These are phyloP conservation scores for Xylaria cubensis DNA, from an alignment of 495 filamentous ascomycete genomes.

Conservation along the genomic window DNA sequence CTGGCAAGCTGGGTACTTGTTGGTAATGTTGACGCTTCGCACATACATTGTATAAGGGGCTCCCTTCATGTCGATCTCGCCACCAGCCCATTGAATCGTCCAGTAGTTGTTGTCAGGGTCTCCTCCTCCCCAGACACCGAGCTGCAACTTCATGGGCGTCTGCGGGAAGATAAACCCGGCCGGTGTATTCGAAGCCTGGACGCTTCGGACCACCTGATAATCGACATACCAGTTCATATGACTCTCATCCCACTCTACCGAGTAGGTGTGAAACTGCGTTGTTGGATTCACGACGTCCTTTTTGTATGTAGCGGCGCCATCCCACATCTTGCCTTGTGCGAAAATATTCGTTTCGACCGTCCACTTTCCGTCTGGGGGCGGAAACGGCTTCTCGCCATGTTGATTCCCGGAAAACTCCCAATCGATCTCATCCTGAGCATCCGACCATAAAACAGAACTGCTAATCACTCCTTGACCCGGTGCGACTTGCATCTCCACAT, in stretches of 20 bases:
- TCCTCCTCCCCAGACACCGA: slow-evolving; percentile 79
- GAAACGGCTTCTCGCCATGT: slow-evolving; percentile 51
- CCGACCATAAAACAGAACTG: slow-evolving; percentile 84
- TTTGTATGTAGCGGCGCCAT: slow-evolving; percentile 71
- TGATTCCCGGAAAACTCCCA: slow-evolving; percentile 80
- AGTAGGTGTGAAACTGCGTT: slow-evolving; percentile 87
- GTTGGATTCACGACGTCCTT: slow-evolving; percentile 70
- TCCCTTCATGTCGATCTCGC: slow-evolving; percentile 65
- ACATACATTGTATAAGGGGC: slow-evolving; percentile 74
- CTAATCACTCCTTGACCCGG: slow-evolving; percentile 78
- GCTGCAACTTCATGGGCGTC: slow-evolving; percentile 75
- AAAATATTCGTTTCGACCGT: slow-evolving; percentile 89
- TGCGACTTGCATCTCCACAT: slow-evolving; percentile 71
- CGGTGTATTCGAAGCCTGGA: slow-evolving; percentile 51
- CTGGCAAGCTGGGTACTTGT: slow-evolving; percentile 55
- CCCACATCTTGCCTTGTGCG: slow-evolving; percentile 75
- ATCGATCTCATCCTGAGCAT: slow-evolving; percentile 93
- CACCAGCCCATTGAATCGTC: slow-evolving; percentile 72
- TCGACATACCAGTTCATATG: slow-evolving; percentile 86
- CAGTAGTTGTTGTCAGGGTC: slow-evolving; percentile 60
- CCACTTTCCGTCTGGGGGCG: slow-evolving; percentile 40
- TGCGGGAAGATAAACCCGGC: slow-evolving; percentile 70
- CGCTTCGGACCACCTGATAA: slow-evolving; percentile 67
- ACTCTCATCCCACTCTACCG: slow-evolving; percentile 79
- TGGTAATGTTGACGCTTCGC: slow-evolving; percentile 62